Conservation (phyloP, 225 moss, liverwort and hornwort species). For the Pseudoscleropodium purum region DNA sequence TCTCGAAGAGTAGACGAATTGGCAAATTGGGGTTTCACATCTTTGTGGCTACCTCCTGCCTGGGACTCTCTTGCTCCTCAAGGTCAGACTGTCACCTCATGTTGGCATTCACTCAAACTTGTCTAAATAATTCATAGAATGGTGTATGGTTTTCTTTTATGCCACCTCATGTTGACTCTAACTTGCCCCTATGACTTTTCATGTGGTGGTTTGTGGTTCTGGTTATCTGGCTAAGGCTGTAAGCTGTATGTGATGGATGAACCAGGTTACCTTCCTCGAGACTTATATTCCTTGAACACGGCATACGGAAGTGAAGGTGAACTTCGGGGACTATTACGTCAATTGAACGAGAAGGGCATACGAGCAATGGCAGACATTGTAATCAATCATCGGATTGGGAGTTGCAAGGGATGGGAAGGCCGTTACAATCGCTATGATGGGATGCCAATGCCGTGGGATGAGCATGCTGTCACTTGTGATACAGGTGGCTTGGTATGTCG, state of each 20-base stretch:
- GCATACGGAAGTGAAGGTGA: constrained; percentile 71
- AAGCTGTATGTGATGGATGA: neutral
- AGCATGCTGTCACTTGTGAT: constrained; percentile 89
- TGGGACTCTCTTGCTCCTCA: constrained; percentile 78
- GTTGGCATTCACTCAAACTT: neutral
- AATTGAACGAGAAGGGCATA: constrained; percentile 48
- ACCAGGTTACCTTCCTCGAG: constrained; percentile 86
- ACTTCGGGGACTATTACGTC: constrained; percentile 49
- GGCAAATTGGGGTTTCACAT: constrained; percentile 80
- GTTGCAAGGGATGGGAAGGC: constrained; percentile 61
- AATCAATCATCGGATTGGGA: constrained; percentile 93
- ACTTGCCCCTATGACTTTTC: neutral
- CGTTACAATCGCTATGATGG: constrained; percentile 91
- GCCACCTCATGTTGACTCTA: neutral
- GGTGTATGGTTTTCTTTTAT: neutral
- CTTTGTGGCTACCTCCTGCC: constrained; percentile 88
- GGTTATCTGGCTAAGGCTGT: neutral
- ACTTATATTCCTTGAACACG: constrained; percentile 76
- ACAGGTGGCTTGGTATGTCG: constrained; percentile 83
- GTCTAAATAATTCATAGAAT: neutral
- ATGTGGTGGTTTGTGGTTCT: neutral
- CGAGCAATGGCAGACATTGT: constrained; percentile 96
- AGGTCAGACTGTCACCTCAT: constrained; percentile 33
- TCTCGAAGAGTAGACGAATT: constrained; percentile 55
- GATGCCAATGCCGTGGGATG: constrained; percentile 99